Percentiles rank a stretch among this genome's conserved stretches.
Evolutionary conservation across 106 monocot species (phyloP).

Genomic region (Chionographis japonica): DNA sequence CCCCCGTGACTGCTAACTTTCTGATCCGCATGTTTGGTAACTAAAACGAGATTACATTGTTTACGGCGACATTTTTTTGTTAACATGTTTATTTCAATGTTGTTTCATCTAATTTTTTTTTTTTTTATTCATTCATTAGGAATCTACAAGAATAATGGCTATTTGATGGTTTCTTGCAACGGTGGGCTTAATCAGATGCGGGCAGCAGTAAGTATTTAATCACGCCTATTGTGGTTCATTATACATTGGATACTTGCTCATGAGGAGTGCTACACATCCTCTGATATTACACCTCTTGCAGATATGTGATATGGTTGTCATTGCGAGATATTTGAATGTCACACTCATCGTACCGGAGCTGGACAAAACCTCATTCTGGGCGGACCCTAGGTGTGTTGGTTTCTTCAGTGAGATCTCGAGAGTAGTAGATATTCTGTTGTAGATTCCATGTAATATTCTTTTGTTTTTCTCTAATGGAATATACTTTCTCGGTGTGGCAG

Average conservation of each 20-base stretch:
- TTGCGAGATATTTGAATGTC: slow-evolving; percentile 86
- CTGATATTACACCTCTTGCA: slow-evolving; percentile 11
- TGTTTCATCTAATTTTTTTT: neutral
- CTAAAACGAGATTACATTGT: no score
- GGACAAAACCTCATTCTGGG: slow-evolving; percentile 94
- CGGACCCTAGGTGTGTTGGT: slow-evolving; percentile 64
- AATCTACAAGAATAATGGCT: slow-evolving; percentile 92
- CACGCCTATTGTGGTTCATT: neutral
- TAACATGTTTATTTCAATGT: no score
- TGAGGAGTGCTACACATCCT: no score
- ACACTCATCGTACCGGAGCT: slow-evolving; percentile 94
- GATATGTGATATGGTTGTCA: slow-evolving; percentile 98
- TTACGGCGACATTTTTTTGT: no score
- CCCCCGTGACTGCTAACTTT: no score
- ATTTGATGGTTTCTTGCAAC: slow-evolving; percentile 96
- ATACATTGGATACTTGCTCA: neutral
- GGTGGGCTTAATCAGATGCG: slow-evolving; percentile 99
- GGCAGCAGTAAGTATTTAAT: slow-evolving; percentile 69
- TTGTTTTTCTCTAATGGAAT: no score
- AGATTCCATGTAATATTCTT: no score
- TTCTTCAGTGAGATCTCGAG: neutral
- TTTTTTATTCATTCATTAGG: slow-evolving; percentile 30
- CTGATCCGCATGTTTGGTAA: no score
- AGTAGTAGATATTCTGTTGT: no score
- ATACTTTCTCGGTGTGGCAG: slow-evolving; percentile 27